Evolutionary conservation across 805 yeast genomes (phyloP), one percentile per base, ranked within the genome.

Genomic region (Saccharomycopsis amapae): DNA sequence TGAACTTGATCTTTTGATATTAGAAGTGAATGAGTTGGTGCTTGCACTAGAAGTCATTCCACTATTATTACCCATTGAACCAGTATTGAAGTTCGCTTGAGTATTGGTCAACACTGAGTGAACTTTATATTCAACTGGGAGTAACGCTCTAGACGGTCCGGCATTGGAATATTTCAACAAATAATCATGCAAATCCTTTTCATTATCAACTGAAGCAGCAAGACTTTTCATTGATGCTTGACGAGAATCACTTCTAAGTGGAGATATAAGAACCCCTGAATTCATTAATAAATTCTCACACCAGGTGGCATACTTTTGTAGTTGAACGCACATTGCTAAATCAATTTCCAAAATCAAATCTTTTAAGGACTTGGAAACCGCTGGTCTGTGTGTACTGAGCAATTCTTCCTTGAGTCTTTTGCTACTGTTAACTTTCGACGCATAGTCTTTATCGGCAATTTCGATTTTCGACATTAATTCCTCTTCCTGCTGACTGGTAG

Each of bases 231-330:
- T 80, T 4, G 96, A 81, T n/a, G 65, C 62, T 46, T 73, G 73
- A 17, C 67, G 57, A 38, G 74, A 67, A 24, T 72, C 68, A 1
- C 69, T 68, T 44, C 69, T 67, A 40, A 90, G 65, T 2, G 97
- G 97, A 40, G 83, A 68, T 4, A 93, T 72, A 49, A 84, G 78
- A 34, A 88, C 83, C 23, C 97, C 97, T 17, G 85, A 73, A 57
- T 89, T 88, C 66, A 93, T 74, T 15, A 85, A 73, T 46, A 85
- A 71, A 18, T 86, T 85, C 64, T 90, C 97, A 43, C 80, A 76
- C 72, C 86, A 83, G 25, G 90, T 85, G 3, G 97, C 81, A 62
- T 82, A 90, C 59, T 88, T 87, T 56, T 85, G 90, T 46, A 93
- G 68, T 63, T 90, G 96, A 42, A 89, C 77, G 51, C 86, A 78